These are phyloP conservation scores for Trametes polyzona DNA, from an alignment of 1,284 basidiomycete species.

Conservation along the genomic window DNA sequence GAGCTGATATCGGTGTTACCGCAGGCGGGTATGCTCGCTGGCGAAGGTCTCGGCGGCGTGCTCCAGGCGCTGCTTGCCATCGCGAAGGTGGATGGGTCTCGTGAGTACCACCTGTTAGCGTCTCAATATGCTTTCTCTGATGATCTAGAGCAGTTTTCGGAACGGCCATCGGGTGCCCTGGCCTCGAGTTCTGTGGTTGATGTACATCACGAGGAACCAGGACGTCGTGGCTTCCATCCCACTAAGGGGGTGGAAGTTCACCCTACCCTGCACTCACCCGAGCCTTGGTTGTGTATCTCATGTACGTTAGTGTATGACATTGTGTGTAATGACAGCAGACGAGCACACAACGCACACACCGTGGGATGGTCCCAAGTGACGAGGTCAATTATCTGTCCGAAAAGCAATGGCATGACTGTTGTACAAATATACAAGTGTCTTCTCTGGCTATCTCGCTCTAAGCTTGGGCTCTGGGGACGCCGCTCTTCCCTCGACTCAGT, in stretches of 20 bases:
- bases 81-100: constrained; percentile 50
- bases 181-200: constrained; percentile 48
- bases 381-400: neutral
- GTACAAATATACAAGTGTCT: neutral
- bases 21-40: constrained; percentile 60
- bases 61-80: constrained; percentile 63
- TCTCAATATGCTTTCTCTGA: no score
- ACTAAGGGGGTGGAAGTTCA: constrained; percentile 29
- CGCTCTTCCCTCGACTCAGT: constrained; percentile 3
- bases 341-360: no score
- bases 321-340: no score
- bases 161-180: constrained; percentile 55
- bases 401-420: neutral
- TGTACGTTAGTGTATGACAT: neutral
- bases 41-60: constrained; percentile 72
- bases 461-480: no score
- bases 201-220: neutral
- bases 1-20: neutral
- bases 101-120: constrained; percentile 37
- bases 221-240: no score
- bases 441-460: no score
- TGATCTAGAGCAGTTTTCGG: constrained; percentile 40
- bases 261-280: no score
- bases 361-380: no score
- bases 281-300: neutral